Percentiles rank a stretch among this genome's conserved stretches.
phyloP scores from a whole-genome alignment of 257 asterid genomes.

The Solanum boliviense region DNA sequence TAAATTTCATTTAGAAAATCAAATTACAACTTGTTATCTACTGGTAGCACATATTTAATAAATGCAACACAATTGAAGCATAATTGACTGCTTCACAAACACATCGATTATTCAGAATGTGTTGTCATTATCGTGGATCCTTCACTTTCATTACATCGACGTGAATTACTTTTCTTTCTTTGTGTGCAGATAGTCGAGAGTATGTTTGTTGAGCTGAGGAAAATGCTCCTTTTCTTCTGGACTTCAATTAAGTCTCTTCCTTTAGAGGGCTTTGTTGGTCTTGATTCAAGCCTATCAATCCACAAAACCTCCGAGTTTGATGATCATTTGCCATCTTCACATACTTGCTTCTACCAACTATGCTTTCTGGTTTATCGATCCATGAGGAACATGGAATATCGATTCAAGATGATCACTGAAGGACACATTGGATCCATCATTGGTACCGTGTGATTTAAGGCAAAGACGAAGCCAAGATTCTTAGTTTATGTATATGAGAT shows the following conservation, averaged over 20 bases:
- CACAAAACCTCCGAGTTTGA: conserved; percentile 33
- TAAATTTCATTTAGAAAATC: no score
- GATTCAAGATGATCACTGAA: conserved; percentile 55
- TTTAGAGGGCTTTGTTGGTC: conserved; percentile 28
- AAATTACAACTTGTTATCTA: no score
- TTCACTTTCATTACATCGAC: no score
- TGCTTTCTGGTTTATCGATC: conserved; percentile 63
- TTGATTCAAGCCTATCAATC: conserved; percentile 61
- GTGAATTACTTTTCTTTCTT: no score
- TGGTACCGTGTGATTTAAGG: conserved; percentile 23
- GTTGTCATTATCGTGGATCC: no score
- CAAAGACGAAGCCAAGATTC: not conserved
- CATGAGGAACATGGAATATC: conserved; percentile 28
- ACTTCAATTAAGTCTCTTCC: conserved; percentile 80
- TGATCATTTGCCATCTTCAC: conserved; percentile 72
- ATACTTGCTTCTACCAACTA: conserved; percentile 77
- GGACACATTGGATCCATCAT: conserved; percentile 85
- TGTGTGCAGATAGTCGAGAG: no score
- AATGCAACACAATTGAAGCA: no score
- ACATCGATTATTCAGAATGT: no score
- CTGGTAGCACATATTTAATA: no score
- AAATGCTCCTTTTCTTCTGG: conserved; percentile 82
- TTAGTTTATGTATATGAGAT: not conserved
- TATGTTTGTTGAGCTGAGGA: conserved; percentile 46
- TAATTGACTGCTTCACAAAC: no score